Conservation (phyloP, 257 asterid species). For the Nicotiana otophora region DNA sequence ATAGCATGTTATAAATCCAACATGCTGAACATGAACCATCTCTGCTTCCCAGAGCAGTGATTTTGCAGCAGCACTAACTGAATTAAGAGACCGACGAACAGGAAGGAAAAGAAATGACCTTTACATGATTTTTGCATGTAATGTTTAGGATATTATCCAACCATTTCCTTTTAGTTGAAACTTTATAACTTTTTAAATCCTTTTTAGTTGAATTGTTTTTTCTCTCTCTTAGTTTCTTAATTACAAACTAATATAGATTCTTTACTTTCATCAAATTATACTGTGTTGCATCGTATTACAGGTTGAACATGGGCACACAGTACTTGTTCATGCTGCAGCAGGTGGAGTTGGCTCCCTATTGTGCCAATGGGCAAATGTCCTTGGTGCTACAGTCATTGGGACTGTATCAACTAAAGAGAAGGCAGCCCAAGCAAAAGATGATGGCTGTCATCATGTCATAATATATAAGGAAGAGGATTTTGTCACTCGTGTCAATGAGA, state of each 20-base stretch:
- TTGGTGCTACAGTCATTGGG: constrained; percentile 93
- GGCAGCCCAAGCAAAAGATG: constrained; percentile 85
- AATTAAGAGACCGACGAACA: neutral
- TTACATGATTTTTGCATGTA: neutral
- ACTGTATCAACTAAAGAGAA: constrained; percentile 87
- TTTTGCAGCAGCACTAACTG: neutral
- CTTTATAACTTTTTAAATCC: neutral
- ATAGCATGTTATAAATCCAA: neutral
- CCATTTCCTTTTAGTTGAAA: neutral
- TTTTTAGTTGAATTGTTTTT: neutral
- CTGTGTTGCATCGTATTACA: constrained; percentile 17
- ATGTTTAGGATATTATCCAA: neutral
- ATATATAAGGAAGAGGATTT: constrained; percentile 75
- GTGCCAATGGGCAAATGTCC: constrained; percentile 96
- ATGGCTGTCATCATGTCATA: constrained; percentile 91
- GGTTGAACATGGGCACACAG: constrained; percentile 86
- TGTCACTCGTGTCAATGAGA: constrained; percentile 74
- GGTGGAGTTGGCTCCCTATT: constrained; percentile 93
- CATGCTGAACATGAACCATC: neutral
- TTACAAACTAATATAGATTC: neutral
- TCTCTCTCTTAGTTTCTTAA: neutral
- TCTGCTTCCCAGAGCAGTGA: neutral
- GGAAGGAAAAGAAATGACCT: neutral
- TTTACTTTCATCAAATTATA: neutral
- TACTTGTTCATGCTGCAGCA: constrained; percentile 95